Base-by-base conservation (phyloP, 108 stramenopile species). In the Fragilaria crotonensis region DNA sequence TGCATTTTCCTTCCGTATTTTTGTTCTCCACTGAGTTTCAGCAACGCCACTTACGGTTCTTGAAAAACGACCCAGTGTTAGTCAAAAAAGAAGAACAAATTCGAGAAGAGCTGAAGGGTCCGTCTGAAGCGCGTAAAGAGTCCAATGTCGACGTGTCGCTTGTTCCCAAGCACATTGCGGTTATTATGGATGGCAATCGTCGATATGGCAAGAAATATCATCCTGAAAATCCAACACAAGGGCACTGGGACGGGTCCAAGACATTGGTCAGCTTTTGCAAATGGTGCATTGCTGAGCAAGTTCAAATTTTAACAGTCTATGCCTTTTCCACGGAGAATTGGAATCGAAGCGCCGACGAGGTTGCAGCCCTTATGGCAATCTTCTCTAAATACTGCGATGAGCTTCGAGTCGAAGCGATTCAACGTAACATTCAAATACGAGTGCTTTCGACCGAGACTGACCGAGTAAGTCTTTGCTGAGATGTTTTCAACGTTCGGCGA, bases 111-210 rank as follows among this genome's bases (percentile, higher is more conserved):
- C 48, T 77, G 5, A 30, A 21, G 5, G 30, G 30, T 46, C 54
- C 27, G 45, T 48, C 60, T 48, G 23, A 61, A 9, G 23, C 49
- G 9, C 14, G 25, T 26, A 52, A 75, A 52, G 79, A 85, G 70
- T 84, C 80, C 58, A 81, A 73, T 0, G 68, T 90, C 7, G 76
- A 68, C 21, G 22, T 48, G 25, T 45, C 57, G n/a, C 41, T 25
- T 27, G 58, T 86, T 18, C 90, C 90, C 2, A 71, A 59, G 33
- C 90, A 92, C 68, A 57, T 92, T 21, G 90, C 87, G 9, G 85
- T 99, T 45, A 97, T 99, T 48, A 99, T 99, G 98, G 98, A 99
- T 65, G 98, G 98, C 20, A 99, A 99, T 79, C 80, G 98, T 18
- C 88, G 98, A 21, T 99, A 92, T 67, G 98, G 97, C 30, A 62